A percentile compares a stretch with the other conserved stretches of the same genome.
These are phyloP conservation scores for Neoascochyta sp. DNA, from an alignment of 2,329 filamentous ascomycete species.

Conservation along the genomic window DNA sequence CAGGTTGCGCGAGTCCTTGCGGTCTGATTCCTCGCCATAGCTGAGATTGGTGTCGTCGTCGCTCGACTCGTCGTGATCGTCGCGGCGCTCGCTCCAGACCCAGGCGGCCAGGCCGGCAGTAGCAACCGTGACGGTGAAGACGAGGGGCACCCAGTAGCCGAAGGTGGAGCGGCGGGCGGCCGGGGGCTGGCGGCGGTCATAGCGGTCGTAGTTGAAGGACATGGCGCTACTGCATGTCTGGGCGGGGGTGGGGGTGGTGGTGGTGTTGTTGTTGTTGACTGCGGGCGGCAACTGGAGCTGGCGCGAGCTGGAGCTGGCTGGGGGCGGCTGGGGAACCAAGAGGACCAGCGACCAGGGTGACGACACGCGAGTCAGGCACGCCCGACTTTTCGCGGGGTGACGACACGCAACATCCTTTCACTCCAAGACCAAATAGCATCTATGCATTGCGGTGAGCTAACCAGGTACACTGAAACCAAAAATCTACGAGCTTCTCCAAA, in stretches of 20 bases:
- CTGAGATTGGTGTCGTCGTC: slow-evolving; percentile 46
- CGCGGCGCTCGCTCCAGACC: slow-evolving; percentile 86
- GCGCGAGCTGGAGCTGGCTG: slow-evolving; percentile 3
- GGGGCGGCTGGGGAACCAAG: slow-evolving; percentile 6
- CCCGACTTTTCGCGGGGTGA: too few species aligned
- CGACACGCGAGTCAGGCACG: slow-evolving; percentile 1
- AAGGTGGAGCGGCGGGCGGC: slow-evolving; percentile 57
- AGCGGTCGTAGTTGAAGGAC: slow-evolving; percentile 55
- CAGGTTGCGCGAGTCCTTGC: slow-evolving; percentile 7
- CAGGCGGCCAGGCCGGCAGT: slow-evolving; percentile 83
- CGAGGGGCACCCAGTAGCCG: slow-evolving; percentile 86
- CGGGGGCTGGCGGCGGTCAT: slow-evolving; percentile 49
- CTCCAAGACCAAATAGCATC: too few species aligned
- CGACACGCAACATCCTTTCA: too few species aligned
- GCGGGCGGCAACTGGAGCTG: too few species aligned
- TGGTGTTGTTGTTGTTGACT: slow-evolving; percentile 15
- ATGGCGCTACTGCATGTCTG: slow-evolving; percentile 22
- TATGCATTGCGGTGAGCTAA: too few species aligned
- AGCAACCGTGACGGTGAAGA: slow-evolving; percentile 80
- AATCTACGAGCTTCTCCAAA: too few species aligned
- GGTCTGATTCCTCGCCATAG: slow-evolving; percentile 41
- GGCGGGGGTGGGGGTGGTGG: slow-evolving; percentile 8
- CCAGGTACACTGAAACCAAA: too few species aligned
- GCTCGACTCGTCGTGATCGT: slow-evolving; percentile 66
- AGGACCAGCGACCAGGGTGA: too few species aligned